Evolutionary conservation across 2,329 filamentous ascomycete genomes (phyloP), one percentile per base, ranked within the genome.

Genomic region (Paraphoma sp.): DNA sequence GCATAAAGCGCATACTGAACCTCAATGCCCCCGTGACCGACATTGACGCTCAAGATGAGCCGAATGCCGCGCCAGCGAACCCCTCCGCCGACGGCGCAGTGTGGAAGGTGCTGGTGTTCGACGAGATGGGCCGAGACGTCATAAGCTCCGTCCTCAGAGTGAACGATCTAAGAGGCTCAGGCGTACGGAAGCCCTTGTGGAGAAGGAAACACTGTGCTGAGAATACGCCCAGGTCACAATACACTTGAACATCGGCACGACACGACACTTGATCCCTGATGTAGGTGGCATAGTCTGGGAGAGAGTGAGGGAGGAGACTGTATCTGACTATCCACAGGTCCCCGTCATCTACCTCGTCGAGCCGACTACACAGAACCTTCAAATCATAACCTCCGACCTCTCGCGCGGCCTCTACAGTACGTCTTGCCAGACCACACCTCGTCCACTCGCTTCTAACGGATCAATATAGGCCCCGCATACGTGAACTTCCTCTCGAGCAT

Each of bases 401-500:
- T 87, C 93, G 60, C 91, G 89, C 62, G 91, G 89, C 46, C 85
- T 99, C 29, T 99, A 99, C 78, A 71, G 58, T 55, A 9, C 17
- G 51, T 47, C 28, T 31, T 33, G 36, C 28, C n/a, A 6, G 6
- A 11, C 31, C 10, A 11, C 45, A 12, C n/a, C 23, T 23, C 23
- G 12, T 17, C 17, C 14, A 40, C 29, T 9, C 28, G 18, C 3
- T 23, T 46, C 46, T 45, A 23, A 44, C 42, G 12, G 11, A 36
- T 31, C 44, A 18, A 89, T 40, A 23, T 29, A 60, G 57, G 92
- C 28, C 93, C 94, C 0, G 94, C 94, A 60, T 96, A 98, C 74
- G 87, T 99, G 79, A 99, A 99, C 81, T 97, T 99, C 77, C 87
- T 98, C 52, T 96, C 92, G 43, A 97, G 94, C 16, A 89, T 99